Conservation (phyloP, 768 basidiomycete species). For the Sarcodon aspratus region DNA sequence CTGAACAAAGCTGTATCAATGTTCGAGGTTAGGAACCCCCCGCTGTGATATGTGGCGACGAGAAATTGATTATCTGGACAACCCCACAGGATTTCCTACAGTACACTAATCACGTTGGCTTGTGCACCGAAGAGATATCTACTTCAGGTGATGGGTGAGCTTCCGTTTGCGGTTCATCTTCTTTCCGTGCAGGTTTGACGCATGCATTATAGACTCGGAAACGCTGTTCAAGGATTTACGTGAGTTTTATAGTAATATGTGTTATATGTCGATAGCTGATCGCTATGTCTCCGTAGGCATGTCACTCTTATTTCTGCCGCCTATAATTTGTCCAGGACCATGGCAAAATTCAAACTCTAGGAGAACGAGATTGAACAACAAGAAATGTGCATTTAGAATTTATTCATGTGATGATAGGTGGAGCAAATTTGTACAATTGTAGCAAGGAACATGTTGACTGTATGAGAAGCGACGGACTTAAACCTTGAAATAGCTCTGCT, state of each 20-base stretch:
- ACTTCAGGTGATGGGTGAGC: conserved; percentile 74
- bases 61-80: neutral
- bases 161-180: neutral
- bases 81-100: conserved; percentile 54
- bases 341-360: conserved; percentile 12
- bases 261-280: neutral
- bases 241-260: conserved; percentile 33
- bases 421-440: too few relatives aligned
- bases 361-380: too few relatives aligned
- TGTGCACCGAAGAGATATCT: conserved; percentile 81
- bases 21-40: conserved; percentile 58
- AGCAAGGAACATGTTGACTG: too few relatives aligned
- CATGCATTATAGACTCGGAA: conserved; percentile 47
- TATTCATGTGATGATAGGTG: too few relatives aligned
- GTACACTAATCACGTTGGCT: conserved; percentile 79
- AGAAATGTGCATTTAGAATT: too few relatives aligned
- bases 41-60: neutral
- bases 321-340: conserved; percentile 69
- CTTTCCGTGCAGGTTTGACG: neutral
- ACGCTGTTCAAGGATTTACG: conserved; percentile 88
- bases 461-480: too few relatives aligned
- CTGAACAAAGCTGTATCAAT: conserved; percentile 65
- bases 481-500: too few relatives aligned
- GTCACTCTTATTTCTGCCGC: conserved; percentile 81
- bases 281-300: conserved; percentile 32